A percentile compares a stretch with the other conserved stretches of the same genome.
phyloP scores from a whole-genome alignment of 2,329 filamentous ascomycete species.

The Cytospora piceicola region DNA sequence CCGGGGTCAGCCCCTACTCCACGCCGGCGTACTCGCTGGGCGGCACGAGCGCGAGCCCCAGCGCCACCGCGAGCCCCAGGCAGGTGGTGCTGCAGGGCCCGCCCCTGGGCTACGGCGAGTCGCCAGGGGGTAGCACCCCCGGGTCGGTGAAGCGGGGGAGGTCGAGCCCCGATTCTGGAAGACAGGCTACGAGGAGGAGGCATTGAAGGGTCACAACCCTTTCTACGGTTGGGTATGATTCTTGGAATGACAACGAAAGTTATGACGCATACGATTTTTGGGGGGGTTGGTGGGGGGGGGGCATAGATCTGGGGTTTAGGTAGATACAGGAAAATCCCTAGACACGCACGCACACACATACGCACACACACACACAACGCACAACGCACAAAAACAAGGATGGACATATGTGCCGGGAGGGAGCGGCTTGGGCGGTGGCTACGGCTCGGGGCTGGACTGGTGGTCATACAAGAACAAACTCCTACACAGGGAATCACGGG shows the following conservation, averaged over 20 bases:
- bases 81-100: slow-evolving; percentile 34
- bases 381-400: slow-evolving; percentile 3
- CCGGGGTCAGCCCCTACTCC: slow-evolving; percentile 63
- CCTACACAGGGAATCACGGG: slow-evolving; percentile 2
- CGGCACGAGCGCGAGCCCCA: slow-evolving; percentile 44
- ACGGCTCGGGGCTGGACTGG: neutral
- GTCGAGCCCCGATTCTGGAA: slow-evolving; percentile 53
- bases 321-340: neutral
- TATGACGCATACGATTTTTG: slow-evolving; percentile 25
- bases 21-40: slow-evolving; percentile 58
- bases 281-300: no score
- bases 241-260: slow-evolving; percentile 17
- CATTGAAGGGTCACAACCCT: slow-evolving; percentile 37
- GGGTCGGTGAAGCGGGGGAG: slow-evolving; percentile 50
- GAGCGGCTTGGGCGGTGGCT: neutral
- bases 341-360: neutral
- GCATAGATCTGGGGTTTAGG: slow-evolving; percentile 13
- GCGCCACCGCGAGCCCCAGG: slow-evolving; percentile 49
- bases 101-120: slow-evolving; percentile 39
- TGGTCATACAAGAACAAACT: neutral
- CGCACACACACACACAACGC: neutral
- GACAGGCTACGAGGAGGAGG: slow-evolving; percentile 52
- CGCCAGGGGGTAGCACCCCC: slow-evolving; percentile 5
- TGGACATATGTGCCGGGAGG: neutral
- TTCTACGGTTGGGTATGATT: slow-evolving; percentile 38